These are phyloP conservation scores for Xeromyces bisporus DNA, from an alignment of 495 filamentous ascomycete genomes.

Conservation along the genomic window DNA sequence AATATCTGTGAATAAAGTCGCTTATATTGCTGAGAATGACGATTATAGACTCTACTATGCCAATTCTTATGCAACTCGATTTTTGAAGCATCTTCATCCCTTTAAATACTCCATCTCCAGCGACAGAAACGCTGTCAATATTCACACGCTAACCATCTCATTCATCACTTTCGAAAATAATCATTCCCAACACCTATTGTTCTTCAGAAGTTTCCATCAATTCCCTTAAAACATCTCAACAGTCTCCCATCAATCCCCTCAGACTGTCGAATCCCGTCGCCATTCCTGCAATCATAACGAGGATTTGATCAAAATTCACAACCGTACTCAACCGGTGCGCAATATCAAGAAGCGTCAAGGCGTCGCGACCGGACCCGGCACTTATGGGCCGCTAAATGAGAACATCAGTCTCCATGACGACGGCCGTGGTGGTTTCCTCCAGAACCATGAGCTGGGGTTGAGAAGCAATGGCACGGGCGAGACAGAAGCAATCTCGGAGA, in stretches of 20 bases:
- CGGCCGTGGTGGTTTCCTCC: constrained; percentile 78
- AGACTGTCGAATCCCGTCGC: constrained; percentile 62
- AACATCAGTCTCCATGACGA: constrained; percentile 73
- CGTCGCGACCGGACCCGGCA: constrained; percentile 52
- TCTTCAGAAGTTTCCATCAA: constrained; percentile 68
- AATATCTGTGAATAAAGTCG: too few species aligned
- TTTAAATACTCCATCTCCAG: too few species aligned
- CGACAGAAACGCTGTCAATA: too few species aligned
- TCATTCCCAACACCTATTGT: constrained; percentile 38
- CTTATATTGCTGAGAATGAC: too few species aligned
- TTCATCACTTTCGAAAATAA: constrained; percentile 24
- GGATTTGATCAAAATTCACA: constrained; percentile 69
- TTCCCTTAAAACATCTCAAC: constrained; percentile 42
- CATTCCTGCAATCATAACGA: constrained; percentile 61
- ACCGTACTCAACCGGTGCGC: constrained; percentile 78
- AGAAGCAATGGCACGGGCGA: constrained; percentile 70
- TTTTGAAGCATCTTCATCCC: too few species aligned
- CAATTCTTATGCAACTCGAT: too few species aligned
- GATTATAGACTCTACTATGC: too few species aligned
- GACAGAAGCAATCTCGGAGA: too few species aligned
- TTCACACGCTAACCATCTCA: too few species aligned
- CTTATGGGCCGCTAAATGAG: constrained; percentile 72
- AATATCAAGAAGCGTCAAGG: constrained; percentile 68
- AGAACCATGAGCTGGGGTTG: constrained; percentile 73
- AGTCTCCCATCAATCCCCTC: constrained; percentile 43